Conservation (phyloP, 75 land plant species). For the Cunninghamia lanceolata region DNA sequence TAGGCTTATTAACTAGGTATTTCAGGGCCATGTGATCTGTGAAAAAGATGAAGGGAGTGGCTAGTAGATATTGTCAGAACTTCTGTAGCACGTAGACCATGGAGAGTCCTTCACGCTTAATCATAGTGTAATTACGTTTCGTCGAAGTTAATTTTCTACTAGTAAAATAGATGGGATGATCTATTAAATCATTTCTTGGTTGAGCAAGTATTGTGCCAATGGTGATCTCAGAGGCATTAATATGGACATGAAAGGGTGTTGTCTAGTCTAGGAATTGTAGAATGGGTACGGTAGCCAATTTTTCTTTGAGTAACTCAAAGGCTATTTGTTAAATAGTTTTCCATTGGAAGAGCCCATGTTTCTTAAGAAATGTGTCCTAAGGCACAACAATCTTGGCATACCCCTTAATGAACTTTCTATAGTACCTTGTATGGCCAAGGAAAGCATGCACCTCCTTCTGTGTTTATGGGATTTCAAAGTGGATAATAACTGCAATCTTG, state of each 20-base stretch:
- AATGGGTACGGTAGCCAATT: background rate
- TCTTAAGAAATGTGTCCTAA: background rate
- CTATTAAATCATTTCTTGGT: background rate
- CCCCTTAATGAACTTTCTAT: too few species aligned
- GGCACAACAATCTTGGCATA: too few species aligned
- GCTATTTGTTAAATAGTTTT: background rate
- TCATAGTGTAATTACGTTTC: background rate
- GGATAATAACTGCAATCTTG: too few species aligned
- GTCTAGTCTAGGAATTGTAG: background rate
- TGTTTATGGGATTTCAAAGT: too few species aligned
- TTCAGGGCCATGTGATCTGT: background rate
- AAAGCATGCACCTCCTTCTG: too few species aligned
- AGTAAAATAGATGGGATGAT: background rate
- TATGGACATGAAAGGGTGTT: conserved; percentile 6
- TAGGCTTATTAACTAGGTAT: background rate
- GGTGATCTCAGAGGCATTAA: background rate
- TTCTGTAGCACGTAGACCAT: conserved; percentile 10
- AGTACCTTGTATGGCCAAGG: too few species aligned
- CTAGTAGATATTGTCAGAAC: background rate
- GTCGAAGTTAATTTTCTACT: background rate
- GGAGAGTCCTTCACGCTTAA: background rate
- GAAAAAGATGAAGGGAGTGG: background rate
- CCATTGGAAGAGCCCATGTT: background rate
- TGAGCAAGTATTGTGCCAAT: background rate
- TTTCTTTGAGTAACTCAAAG: background rate